These are phyloP conservation scores for Tylopilus cervinicoccineus DNA, from an alignment of 768 basidiomycete species.

Conservation along the genomic window DNA sequence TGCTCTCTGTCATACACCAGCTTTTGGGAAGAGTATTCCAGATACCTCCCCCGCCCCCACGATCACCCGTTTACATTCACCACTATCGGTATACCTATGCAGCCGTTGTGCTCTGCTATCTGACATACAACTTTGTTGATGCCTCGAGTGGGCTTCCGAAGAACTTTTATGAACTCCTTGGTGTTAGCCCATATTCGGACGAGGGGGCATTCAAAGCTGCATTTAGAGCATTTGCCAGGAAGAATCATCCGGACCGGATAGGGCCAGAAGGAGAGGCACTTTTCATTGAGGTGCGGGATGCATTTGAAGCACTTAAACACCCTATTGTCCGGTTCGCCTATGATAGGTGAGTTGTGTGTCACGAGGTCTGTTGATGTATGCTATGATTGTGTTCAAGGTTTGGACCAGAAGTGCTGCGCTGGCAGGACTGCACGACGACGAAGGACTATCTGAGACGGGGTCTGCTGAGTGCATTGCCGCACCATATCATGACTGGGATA, in stretches of 20 bases:
- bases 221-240: constrained; percentile 71
- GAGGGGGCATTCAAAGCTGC: constrained; percentile 64
- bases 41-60: constrained; percentile 36
- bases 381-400: constrained; percentile 45
- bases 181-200: constrained; percentile 57
- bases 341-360: constrained; percentile 55
- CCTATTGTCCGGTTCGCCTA: constrained; percentile 81
- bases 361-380: background rate
- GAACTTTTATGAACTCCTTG: constrained; percentile 80
- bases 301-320: constrained; percentile 75
- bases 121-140: constrained; percentile 59
- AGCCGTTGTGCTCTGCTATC: constrained; percentile 60
- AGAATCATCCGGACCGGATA: constrained; percentile 72
- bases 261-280: constrained; percentile 53
- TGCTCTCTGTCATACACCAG: constrained; percentile 46
- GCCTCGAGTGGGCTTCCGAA: constrained; percentile 52
- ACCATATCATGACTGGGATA: constrained; percentile 59
- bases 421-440: constrained; percentile 64
- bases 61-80: constrained; percentile 44
- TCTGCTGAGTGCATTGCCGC: constrained; percentile 55
- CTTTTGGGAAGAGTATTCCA: constrained; percentile 30
- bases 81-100: constrained; percentile 65
- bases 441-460: constrained; percentile 70
- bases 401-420: constrained; percentile 66
- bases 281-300: constrained; percentile 70